Conservation (phyloP, 163 green algal species). For the Chlorella variabilis region DNA sequence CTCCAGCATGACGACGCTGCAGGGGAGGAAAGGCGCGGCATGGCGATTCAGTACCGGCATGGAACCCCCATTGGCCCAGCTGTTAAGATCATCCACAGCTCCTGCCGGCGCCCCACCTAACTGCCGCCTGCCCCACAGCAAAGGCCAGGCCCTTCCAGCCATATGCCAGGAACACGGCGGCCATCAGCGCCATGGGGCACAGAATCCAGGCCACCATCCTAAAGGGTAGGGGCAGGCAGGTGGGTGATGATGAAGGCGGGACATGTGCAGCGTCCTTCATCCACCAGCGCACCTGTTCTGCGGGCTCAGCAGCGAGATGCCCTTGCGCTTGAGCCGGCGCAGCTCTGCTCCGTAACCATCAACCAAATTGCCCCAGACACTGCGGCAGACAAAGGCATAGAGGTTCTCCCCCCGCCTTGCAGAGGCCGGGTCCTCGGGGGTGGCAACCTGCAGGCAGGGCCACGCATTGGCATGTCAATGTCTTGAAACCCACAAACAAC, state of each 20-base stretch:
- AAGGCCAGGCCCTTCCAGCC: slow-evolving; percentile 50
- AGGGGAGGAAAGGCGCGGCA: background rate
- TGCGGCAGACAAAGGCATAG: slow-evolving; percentile 63
- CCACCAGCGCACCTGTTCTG: slow-evolving; percentile 20
- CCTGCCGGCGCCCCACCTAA: slow-evolving; percentile 22
- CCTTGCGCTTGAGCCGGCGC: background rate
- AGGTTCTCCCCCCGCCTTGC: slow-evolving; percentile 61
- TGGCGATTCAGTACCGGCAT: background rate
- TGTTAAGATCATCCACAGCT: too few relatives aligned
- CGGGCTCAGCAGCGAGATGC: background rate
- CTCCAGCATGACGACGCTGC: slow-evolving; percentile 16
- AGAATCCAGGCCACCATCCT: slow-evolving; percentile 57
- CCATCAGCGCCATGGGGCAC: slow-evolving; percentile 36
- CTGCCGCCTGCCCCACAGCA: slow-evolving; percentile 47
- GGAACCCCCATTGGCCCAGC: background rate
- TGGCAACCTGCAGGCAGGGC: slow-evolving; percentile 51
- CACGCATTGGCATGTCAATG: too few relatives aligned
- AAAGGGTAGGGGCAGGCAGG: too few relatives aligned
- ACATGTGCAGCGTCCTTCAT: too few relatives aligned
- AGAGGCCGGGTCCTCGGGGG: slow-evolving; percentile 59
- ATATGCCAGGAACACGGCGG: slow-evolving; percentile 16
- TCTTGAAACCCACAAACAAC: too few relatives aligned
- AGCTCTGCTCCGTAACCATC: slow-evolving; percentile 54
- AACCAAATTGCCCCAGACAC: slow-evolving; percentile 59
- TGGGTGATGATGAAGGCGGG: too few relatives aligned